Conservation (phyloP, 257 asterid species). For the Gentiana straminea region DNA sequence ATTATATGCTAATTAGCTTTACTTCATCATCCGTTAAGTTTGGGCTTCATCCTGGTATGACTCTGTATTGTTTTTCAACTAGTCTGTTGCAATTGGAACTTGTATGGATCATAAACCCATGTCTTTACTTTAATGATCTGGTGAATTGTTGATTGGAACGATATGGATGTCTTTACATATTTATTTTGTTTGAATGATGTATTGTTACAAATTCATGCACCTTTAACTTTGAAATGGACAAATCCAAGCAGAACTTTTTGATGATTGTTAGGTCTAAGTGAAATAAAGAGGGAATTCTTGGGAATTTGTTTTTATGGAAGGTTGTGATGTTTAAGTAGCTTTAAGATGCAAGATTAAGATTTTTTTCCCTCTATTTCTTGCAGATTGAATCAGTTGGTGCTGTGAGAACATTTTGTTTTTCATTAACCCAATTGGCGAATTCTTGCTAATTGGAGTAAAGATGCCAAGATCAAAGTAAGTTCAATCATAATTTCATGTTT, state of each 20-base stretch:
- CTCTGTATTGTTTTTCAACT: no score
- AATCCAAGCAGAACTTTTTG: slow-evolving; percentile 23
- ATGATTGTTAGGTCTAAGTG: slow-evolving; percentile 20
- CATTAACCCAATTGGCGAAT: neutral
- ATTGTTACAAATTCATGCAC: neutral
- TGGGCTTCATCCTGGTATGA: no score
- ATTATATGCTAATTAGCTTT: no score
- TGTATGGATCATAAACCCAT: no score
- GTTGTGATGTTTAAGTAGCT: neutral
- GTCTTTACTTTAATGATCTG: no score
- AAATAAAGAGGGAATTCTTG: slow-evolving; percentile 22
- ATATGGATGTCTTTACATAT: no score
- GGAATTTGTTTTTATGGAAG: slow-evolving; percentile 8
- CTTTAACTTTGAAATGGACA: neutral
- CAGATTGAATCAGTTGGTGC: neutral
- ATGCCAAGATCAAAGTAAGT: slow-evolving; percentile 73
- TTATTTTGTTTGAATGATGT: neutral
- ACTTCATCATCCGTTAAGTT: no score
- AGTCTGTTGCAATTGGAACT: no score
- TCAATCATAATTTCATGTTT: neutral
- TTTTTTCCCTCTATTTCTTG: slow-evolving; percentile 1
- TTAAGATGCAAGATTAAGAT: neutral
- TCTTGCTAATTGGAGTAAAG: slow-evolving; percentile 12
- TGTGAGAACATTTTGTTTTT: neutral
- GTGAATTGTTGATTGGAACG: no score